Conservation (phyloP, 192 early-diverging fungal species). For the Borealophlyctis nickersoniae region DNA sequence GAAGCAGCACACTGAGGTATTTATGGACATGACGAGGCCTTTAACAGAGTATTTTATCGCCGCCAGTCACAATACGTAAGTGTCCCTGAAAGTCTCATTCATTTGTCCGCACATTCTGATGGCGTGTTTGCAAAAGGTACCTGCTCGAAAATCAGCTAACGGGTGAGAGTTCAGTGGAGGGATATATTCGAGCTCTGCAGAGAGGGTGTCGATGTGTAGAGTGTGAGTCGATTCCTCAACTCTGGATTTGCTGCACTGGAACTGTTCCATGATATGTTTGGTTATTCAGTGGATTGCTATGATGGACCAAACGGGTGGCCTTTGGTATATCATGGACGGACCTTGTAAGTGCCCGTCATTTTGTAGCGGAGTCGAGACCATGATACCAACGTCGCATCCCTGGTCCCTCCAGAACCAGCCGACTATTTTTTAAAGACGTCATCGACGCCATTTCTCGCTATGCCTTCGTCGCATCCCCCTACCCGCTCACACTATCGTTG, state of each 20-base stretch:
- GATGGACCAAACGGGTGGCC: conserved; percentile 78
- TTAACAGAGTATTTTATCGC: conserved; percentile 80
- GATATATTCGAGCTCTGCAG: conserved; percentile 82
- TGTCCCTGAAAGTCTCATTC: conserved; percentile 1
- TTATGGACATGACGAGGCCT: conserved; percentile 67
- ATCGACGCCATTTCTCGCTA: conserved; percentile 80
- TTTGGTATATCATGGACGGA: conserved; percentile 79
- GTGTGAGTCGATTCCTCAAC: conserved; percentile 32
- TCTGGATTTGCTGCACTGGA: neutral
- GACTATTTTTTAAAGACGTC: conserved; percentile 78
- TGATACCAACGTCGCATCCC: neutral
- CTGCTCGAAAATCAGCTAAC: conserved; percentile 79
- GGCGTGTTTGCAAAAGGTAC: conserved; percentile 39
- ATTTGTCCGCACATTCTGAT: neutral
- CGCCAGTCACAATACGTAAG: conserved; percentile 85
- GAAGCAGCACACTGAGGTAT: conserved; percentile 42
- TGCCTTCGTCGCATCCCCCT: conserved; percentile 78
- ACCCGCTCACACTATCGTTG: conserved; percentile 80
- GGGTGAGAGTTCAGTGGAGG: conserved; percentile 75
- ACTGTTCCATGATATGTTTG: neutral
- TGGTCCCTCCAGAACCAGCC: conserved; percentile 52
- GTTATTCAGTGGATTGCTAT: conserved; percentile 78
- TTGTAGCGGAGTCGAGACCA: neutral
- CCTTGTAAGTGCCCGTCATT: conserved; percentile 52
- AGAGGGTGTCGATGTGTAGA: conserved; percentile 89